These are phyloP conservation scores for Gelatoporia subvermispora DNA, from an alignment of 768 basidiomycete species.

Conservation along the genomic window DNA sequence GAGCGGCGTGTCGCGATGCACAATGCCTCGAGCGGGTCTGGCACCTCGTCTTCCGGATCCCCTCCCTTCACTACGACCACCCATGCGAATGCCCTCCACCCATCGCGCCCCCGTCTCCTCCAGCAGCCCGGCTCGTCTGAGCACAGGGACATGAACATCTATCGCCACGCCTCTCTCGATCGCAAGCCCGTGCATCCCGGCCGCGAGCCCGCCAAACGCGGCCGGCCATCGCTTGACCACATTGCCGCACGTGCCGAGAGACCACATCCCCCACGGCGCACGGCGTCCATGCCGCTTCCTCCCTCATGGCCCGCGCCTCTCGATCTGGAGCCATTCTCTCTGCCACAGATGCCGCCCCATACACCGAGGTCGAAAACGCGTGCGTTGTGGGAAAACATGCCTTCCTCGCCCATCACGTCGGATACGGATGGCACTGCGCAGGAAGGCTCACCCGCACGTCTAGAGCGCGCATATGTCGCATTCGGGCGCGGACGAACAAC, in stretches of 20 bases:
- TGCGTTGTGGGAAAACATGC: constrained; percentile 27
- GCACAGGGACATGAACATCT: constrained; percentile 4
- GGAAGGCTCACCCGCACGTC: too few relatives aligned
- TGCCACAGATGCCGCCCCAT: constrained; percentile 9
- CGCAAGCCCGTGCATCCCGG: constrained; percentile 5
- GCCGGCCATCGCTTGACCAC: constrained; percentile 28
- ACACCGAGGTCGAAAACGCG: constrained; percentile 4
- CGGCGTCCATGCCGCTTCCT: constrained; percentile 18
- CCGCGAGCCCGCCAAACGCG: constrained; percentile 1
- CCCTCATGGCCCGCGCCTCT: constrained; percentile 11
- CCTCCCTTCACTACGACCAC: constrained; percentile 12
- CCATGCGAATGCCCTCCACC: constrained; percentile 13
- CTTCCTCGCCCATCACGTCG: constrained; percentile 22
- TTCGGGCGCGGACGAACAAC: constrained; percentile 16
- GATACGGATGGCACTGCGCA: not conserved
- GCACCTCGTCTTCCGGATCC: constrained; percentile 1
- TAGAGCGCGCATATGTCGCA: constrained; percentile 14
- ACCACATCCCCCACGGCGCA: constrained; percentile 17
- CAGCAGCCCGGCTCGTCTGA: not conserved
- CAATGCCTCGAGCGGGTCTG: not conserved
- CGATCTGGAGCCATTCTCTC: constrained; percentile 5
- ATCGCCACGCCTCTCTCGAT: constrained; percentile 4
- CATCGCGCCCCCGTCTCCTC: constrained; percentile 3
- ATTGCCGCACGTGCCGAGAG: constrained; percentile 29
- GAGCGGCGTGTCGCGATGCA: constrained; percentile 17